Conservation (phyloP, 192 early-diverging fungal species). For the Coemansia sp. region DNA sequence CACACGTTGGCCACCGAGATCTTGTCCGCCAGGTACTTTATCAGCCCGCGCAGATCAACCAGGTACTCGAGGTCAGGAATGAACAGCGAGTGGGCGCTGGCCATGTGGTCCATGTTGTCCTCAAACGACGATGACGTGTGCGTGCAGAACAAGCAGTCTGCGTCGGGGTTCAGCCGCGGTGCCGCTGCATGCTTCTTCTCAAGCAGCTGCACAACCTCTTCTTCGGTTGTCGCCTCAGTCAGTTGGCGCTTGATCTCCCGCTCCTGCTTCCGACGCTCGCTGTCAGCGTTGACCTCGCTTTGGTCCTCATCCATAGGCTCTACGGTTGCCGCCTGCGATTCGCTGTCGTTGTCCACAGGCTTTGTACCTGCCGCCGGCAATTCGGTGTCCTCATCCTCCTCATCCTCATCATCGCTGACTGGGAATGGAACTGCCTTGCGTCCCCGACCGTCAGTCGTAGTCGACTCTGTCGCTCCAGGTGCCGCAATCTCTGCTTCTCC, state of each 20-base stretch:
- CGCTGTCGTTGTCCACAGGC: conserved; percentile 16
- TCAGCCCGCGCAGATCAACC: conserved; percentile 81
- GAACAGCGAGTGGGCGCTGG: conserved; percentile 86
- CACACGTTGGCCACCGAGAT: conserved; percentile 94
- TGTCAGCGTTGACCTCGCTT: conserved; percentile 10
- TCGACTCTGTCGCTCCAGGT: neutral
- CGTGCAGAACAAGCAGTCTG: conserved; percentile 93
- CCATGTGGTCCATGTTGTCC: conserved; percentile 90
- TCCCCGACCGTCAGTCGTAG: conserved; percentile 16
- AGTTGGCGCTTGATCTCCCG: conserved; percentile 49
- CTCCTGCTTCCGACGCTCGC: conserved; percentile 35
- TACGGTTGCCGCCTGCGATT: neutral
- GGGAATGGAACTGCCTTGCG: conserved; percentile 46
- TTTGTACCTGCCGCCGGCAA: neutral
- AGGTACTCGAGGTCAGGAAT: conserved; percentile 96
- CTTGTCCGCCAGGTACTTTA: conserved; percentile 93
- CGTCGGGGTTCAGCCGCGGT: conserved; percentile 61
- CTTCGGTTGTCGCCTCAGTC: conserved; percentile 55
- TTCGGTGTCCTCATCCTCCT: conserved; percentile 30
- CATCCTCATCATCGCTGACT: conserved; percentile 47
- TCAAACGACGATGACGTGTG: conserved; percentile 65
- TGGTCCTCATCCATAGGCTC: conserved; percentile 5
- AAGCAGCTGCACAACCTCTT: conserved; percentile 69
- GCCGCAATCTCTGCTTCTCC: neutral
- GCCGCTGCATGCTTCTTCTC: conserved; percentile 80